Evolutionary conservation across 1,139 yeast species (phyloP).

Genomic region (Taphrina deformans): DNA sequence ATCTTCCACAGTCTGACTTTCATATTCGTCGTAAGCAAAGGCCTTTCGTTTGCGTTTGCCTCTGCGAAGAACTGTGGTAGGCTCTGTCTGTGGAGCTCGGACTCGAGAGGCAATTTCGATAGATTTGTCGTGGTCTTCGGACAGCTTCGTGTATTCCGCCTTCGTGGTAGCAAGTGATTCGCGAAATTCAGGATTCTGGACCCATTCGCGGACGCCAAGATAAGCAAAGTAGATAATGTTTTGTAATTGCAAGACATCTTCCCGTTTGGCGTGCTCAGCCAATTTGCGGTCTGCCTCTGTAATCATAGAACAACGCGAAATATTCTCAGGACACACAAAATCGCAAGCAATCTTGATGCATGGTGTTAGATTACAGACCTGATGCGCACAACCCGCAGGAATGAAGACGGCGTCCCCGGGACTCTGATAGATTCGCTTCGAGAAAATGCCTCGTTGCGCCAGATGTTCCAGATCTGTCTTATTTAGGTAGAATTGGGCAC

Average conservation of each 20-base stretch:
- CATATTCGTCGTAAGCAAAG: neutral
- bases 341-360: conserved; percentile 38
- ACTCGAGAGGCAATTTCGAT: neutral
- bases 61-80: neutral
- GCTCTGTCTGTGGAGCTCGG: neutral
- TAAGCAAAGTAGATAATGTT: conserved; percentile 36
- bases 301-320: conserved; percentile 33
- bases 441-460: conserved; percentile 34
- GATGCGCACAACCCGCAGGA: conserved; percentile 40
- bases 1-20: too few species aligned
- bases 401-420: conserved; percentile 40
- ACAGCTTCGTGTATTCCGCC: neutral
- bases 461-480: conserved; percentile 34
- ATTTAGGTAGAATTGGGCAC: conserved; percentile 37
- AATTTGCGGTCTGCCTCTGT: conserved; percentile 36
- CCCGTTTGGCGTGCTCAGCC: conserved; percentile 35
- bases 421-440: conserved; percentile 37
- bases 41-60: neutral
- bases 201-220: conserved; percentile 9
- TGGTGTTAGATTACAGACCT: conserved; percentile 38
- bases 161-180: neutral
- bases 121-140: neutral
- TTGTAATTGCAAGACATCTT: conserved; percentile 37
- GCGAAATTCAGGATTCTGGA: neutral
- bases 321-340: conserved; percentile 39